phyloP scores from a whole-genome alignment of 2,329 filamentous ascomycete genomes.

The Erysiphe pulchra region DNA sequence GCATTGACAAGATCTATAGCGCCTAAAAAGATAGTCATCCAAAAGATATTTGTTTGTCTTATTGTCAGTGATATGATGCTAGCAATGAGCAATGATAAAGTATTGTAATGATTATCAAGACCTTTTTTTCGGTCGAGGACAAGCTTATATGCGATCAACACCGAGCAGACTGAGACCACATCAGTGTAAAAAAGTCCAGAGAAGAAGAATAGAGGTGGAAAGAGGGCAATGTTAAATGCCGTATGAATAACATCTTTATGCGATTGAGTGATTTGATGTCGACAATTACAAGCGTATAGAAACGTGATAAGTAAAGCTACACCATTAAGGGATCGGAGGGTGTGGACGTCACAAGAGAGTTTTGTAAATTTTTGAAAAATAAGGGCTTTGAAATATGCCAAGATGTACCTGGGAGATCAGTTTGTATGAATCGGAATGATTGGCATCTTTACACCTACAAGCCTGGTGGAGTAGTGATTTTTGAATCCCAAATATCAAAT shows the following conservation, averaged over 20 bases:
- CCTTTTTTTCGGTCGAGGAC: constrained; percentile 17
- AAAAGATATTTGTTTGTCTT: constrained; percentile 92
- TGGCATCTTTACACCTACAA: constrained; percentile 25
- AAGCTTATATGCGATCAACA: constrained; percentile 41
- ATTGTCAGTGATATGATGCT: constrained; percentile 48
- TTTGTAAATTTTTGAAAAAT: constrained; percentile 13
- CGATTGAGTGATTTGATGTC: constrained; percentile 5
- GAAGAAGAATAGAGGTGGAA: constrained; percentile 89
- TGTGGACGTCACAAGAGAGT: constrained; percentile 4
- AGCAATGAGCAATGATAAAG: constrained; percentile 17
- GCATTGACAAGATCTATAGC: constrained; percentile 24
- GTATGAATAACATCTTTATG: constrained; percentile 20
- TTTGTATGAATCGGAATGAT: background rate
- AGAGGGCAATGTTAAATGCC: constrained; percentile 57
- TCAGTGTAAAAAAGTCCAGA: constrained; percentile 90
- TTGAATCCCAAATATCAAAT: constrained; percentile 71
- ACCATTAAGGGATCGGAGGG: constrained; percentile 24
- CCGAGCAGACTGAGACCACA: constrained; percentile 51
- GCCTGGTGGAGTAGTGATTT: constrained; percentile 88
- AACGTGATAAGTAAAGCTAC: constrained; percentile 19
- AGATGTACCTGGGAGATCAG: constrained; percentile 18
- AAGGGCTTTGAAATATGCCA: constrained; percentile 15
- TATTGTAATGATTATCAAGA: background rate
- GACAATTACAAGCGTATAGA: constrained; percentile 8
- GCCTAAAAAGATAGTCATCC: constrained; percentile 60